Evolutionary conservation across 2,329 filamentous ascomycete genomes (phyloP), one percentile per base, ranked within the genome.

Genomic region (Fusarium denticulatum): DNA sequence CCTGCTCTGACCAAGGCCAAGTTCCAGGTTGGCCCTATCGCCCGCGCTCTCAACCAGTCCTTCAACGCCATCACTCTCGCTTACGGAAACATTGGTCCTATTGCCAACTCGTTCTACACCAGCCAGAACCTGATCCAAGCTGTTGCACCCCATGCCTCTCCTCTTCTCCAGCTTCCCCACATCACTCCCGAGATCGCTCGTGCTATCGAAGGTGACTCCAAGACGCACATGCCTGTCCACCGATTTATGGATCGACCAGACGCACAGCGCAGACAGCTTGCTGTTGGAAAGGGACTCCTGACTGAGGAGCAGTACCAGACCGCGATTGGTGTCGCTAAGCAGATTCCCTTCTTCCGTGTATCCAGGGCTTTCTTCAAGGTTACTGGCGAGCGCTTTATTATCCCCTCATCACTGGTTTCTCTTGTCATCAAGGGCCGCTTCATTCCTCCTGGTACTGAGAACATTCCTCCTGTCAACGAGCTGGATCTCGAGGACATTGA

Each of bases 361-460:
- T 94, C 94, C 79, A 97, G 95, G 85, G 94, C 95, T 13, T 99
- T 97, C 84, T 99, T 99, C 90, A 99, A 99, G 87, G 97, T 99
- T 50, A 92, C 94, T 59, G 96, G 96, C 80, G 97, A 99, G 84
- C 94, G 93, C 75, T 93, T 92, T 81, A 94, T 99, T 79, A 97
- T 96, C 37, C 95, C 96, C 12, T 94, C 93, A 66, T 97, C 95
- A 64, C 89, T 99, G 42, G 96, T 98, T 28, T 96, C 95, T 71
- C 92, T 99, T 36, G 94, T 99, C 58, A 91, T 99, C 81, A 99
- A 99, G 86, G 95, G 93, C 37, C 94, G 96, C 63, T 93, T 98
- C 80, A 91, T 98, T 53, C 96, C 96, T 11, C 95, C 96, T 8
- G 96, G 95, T 50, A 92, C 90, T 73, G 88, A 89, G 30, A 87